These are phyloP conservation scores for Aspergillus intermedius DNA, from an alignment of 2,329 filamentous ascomycete genomes.

Conservation along the genomic window DNA sequence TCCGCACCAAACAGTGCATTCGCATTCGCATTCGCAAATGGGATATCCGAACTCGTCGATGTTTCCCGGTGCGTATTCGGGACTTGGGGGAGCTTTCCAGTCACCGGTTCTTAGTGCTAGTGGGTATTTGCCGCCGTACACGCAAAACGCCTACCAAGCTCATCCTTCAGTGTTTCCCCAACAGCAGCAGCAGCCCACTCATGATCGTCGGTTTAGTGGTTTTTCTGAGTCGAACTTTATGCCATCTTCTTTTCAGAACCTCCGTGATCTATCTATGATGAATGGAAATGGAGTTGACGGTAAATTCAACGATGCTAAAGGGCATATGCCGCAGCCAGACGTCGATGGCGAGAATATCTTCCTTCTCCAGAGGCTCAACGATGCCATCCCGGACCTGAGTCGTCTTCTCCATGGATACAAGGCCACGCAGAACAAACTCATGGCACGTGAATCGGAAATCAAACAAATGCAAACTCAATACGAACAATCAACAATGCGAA, in stretches of 20 bases:
- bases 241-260: conserved; percentile 26
- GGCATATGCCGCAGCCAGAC: conserved; percentile 23
- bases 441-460: conserved; percentile 44
- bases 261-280: conserved; percentile 21
- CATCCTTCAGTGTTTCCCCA: neutral
- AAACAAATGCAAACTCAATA: conserved; percentile 45
- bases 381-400: conserved; percentile 42
- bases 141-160: conserved; percentile 17
- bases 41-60: conserved; percentile 20
- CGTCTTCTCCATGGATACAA: conserved; percentile 42
- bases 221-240: conserved; percentile 26
- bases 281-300: conserved; percentile 7
- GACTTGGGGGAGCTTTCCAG: neutral
- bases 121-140: conserved; percentile 29
- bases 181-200: conserved; percentile 14
- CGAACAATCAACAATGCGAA: conserved; percentile 45
- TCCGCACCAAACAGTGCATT: conserved; percentile 11
- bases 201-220: conserved; percentile 23
- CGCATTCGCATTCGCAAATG: conserved; percentile 15
- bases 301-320: conserved; percentile 9
- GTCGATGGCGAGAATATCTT: conserved; percentile 31
- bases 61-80: conserved; percentile 15
- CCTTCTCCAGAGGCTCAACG: conserved; percentile 40
- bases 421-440: conserved; percentile 46
- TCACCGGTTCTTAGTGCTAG: conserved; percentile 2